Evolutionary conservation across 73 alveolate species (phyloP).

Genomic region (Paramecium sonneborni): DNA sequence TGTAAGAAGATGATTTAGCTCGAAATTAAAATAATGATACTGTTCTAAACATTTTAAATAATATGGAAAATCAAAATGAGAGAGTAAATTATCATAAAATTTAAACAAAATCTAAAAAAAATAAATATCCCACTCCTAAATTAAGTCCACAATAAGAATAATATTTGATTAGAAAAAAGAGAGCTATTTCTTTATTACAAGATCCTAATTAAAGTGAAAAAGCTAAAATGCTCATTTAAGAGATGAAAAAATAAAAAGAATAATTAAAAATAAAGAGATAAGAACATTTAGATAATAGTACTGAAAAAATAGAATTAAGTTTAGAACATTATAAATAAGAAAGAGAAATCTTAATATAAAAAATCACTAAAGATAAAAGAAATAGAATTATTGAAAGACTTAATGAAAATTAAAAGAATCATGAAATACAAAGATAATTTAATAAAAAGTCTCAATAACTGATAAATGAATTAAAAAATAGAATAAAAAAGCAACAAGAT

Average conservation of each 20-base stretch:
- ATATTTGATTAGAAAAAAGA: neutral
- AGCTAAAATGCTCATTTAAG: neutral
- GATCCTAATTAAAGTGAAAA: neutral
- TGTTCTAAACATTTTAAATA: neutral
- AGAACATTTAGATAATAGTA: neutral
- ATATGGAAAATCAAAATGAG: neutral
- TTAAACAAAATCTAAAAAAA: neutral
- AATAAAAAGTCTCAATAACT: neutral
- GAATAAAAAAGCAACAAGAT: neutral
- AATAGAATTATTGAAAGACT: neutral
- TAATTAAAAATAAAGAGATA: neutral
- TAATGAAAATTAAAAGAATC: neutral
- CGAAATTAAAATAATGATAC: neutral
- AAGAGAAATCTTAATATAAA: neutral
- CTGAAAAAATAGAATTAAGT: neutral
- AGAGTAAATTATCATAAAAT: neutral
- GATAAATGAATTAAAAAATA: neutral
- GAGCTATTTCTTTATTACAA: neutral
- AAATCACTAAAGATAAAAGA: neutral
- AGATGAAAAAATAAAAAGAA: neutral
- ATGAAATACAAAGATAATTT: neutral
- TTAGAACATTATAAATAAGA: neutral
- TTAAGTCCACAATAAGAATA: conserved; percentile 11
- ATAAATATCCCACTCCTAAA: neutral
- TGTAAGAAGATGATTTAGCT: neutral